Evolutionary conservation across 2,329 filamentous ascomycete species (phyloP).

Genomic region (Alternaria sp.): DNA sequence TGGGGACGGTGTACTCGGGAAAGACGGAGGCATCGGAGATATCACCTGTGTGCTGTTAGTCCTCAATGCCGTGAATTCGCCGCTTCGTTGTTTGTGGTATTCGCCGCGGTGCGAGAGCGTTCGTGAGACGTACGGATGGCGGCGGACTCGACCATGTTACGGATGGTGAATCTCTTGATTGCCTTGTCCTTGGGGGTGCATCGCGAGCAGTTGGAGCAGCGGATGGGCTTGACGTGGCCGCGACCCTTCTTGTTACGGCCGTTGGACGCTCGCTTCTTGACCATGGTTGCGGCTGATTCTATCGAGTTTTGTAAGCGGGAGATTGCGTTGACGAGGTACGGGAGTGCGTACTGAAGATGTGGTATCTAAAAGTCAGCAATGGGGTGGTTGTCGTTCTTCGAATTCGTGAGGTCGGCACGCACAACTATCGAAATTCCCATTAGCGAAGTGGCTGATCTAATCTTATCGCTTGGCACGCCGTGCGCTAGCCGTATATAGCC

Average conservation of each 20-base stretch:
- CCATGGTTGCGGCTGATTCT: constrained; percentile 68
- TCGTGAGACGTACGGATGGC: constrained; percentile 85
- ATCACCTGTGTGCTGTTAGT: constrained; percentile 75
- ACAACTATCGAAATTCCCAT: constrained; percentile 35
- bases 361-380: constrained; percentile 49
- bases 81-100: constrained; percentile 10
- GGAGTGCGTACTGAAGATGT: constrained; percentile 48
- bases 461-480: constrained; percentile 44
- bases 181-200: constrained; percentile 99
- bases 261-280: constrained; percentile 80
- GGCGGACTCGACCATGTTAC: constrained; percentile 99
- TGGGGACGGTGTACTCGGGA: constrained; percentile 98
- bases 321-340: constrained; percentile 10
- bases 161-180: constrained; percentile 99
- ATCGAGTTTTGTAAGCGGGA: constrained; percentile 31
- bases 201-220: constrained; percentile 83
- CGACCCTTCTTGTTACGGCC: constrained; percentile 99
- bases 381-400: constrained; percentile 41
- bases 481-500: constrained; percentile 12
- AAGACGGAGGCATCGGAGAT: constrained; percentile 99
- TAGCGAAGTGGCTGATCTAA: constrained; percentile 37
- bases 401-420: constrained; percentile 24
- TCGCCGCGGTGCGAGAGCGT: constrained; percentile 9
- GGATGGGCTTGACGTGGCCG: constrained; percentile 99
- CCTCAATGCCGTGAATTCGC: constrained; percentile 21